phyloP scores from a whole-genome alignment of 495 filamentous ascomycete genomes.

The Bacidia gigantensis region DNA sequence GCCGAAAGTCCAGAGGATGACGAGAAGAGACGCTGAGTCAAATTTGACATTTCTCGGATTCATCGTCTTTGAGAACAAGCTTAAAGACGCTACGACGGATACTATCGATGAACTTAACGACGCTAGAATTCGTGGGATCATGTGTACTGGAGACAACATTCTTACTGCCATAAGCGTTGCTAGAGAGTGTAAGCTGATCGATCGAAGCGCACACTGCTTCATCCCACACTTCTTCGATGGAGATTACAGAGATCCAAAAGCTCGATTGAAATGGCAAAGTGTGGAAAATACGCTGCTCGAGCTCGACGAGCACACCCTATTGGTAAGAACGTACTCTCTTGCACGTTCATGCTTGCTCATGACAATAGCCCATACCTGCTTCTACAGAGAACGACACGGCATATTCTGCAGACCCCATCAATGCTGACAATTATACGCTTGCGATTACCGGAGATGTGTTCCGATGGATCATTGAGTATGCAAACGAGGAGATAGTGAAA shows the following conservation, averaged over 20 bases:
- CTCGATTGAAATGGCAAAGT: constrained; percentile 75
- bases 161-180: constrained; percentile 94
- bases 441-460: constrained; percentile 91
- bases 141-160: constrained; percentile 99
- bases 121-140: constrained; percentile 78
- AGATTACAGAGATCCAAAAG: constrained; percentile 51
- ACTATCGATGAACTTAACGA: constrained; percentile 72
- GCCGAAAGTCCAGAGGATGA: constrained; percentile 91
- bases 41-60: constrained; percentile 81
- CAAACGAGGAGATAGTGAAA: constrained; percentile 58
- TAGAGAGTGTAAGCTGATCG: constrained; percentile 76
- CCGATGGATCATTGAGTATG: constrained; percentile 89
- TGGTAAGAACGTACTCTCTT: constrained; percentile 33
- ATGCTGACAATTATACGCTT: constrained; percentile 68
- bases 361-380: constrained; percentile 48
- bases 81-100: constrained; percentile 67
- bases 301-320: constrained; percentile 64
- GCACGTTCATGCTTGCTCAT: constrained; percentile 12
- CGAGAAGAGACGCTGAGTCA: constrained; percentile 67
- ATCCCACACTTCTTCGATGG: constrained; percentile 78
- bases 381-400: constrained; percentile 62
- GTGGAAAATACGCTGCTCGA: constrained; percentile 67
- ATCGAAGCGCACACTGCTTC: constrained; percentile 71
- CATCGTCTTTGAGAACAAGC: constrained; percentile 97
- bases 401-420: constrained; percentile 66